Evolutionary conservation across 2,329 filamentous ascomycete genomes (phyloP).

Genomic region (Daldinia eschscholtzii): DNA sequence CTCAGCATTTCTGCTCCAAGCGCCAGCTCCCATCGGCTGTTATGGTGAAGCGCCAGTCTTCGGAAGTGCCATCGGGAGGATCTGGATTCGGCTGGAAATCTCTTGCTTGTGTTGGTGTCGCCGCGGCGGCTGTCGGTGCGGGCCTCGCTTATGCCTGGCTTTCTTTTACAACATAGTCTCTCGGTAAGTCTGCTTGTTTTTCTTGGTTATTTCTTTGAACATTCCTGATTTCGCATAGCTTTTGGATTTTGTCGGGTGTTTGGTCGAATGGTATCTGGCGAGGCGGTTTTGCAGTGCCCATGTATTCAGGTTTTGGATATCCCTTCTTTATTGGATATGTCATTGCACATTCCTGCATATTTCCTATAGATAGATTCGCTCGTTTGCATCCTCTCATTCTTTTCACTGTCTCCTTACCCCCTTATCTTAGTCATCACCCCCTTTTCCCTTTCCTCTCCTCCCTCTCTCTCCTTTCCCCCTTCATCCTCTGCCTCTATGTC

Average conservation of each 20-base stretch:
- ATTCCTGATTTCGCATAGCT: neutral
- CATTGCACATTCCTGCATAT: neutral
- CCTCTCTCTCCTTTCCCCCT: neutral
- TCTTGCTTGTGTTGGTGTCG: conserved; percentile 38
- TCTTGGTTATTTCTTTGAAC: neutral
- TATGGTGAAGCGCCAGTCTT: conserved; percentile 15
- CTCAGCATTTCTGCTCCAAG: conserved; percentile 22
- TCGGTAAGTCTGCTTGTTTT: neutral
- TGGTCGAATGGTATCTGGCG: neutral
- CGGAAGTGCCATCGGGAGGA: conserved; percentile 12
- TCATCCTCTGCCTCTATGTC: neutral
- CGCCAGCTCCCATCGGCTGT: conserved; percentile 33
- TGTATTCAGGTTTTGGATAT: conserved; percentile 14
- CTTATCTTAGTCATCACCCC: neutral
- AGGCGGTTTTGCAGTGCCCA: conserved; percentile 37
- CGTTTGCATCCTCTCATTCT: neutral
- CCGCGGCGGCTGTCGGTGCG: conserved; percentile 35
- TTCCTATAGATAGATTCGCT: conserved; percentile 3
- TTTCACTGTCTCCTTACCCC: neutral
- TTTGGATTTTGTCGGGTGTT: conserved; percentile 10
- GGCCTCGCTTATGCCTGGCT: conserved; percentile 41
- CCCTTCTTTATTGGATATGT: conserved; percentile 6
- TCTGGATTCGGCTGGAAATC: conserved; percentile 41
- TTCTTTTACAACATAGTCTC: conserved; percentile 22
- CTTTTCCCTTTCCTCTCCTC: neutral